Conservation (phyloP, 768 basidiomycete genomes). For the Boletus vermiculosoides region DNA sequence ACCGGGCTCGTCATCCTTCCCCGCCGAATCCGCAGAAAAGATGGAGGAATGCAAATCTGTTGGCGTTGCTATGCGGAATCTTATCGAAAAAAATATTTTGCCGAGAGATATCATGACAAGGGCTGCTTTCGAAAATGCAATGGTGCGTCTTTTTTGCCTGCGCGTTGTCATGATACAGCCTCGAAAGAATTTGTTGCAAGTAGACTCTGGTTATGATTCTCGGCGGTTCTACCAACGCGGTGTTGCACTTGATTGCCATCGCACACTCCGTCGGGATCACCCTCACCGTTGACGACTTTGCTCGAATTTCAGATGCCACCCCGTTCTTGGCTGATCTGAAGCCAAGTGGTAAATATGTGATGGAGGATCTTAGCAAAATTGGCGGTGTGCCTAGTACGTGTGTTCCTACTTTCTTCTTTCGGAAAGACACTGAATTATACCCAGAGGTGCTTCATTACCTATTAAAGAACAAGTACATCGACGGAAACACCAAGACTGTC, state of each 20-base stretch:
- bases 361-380: constrained; percentile 95
- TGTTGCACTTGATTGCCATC: constrained; percentile 94
- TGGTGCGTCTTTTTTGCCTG: constrained; percentile 50
- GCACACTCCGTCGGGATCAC: constrained; percentile 93
- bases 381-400: constrained; percentile 94
- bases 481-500: constrained; percentile 88
- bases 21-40: constrained; percentile 91
- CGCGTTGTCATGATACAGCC: constrained; percentile 7
- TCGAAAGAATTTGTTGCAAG: constrained; percentile 3
- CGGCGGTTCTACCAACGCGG: constrained; percentile 97
- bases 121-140: constrained; percentile 96
- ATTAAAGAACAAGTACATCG: constrained; percentile 82
- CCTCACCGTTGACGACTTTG: constrained; percentile 90
- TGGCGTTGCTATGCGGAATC: constrained; percentile 80
- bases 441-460: constrained; percentile 83
- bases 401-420: constrained; percentile 9
- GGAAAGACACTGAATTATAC: neutral
- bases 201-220: constrained; percentile 95
- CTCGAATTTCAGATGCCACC: constrained; percentile 83
- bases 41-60: constrained; percentile 75
- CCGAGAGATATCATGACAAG: constrained; percentile 97
- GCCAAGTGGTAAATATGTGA: constrained; percentile 97
- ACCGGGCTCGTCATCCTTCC: constrained; percentile 96
- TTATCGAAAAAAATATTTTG: constrained; percentile 88
- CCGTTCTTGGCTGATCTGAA: constrained; percentile 97